Evolutionary conservation across 2,329 filamentous ascomycete genomes (phyloP).

Genomic region (Cladosporium sp.): DNA sequence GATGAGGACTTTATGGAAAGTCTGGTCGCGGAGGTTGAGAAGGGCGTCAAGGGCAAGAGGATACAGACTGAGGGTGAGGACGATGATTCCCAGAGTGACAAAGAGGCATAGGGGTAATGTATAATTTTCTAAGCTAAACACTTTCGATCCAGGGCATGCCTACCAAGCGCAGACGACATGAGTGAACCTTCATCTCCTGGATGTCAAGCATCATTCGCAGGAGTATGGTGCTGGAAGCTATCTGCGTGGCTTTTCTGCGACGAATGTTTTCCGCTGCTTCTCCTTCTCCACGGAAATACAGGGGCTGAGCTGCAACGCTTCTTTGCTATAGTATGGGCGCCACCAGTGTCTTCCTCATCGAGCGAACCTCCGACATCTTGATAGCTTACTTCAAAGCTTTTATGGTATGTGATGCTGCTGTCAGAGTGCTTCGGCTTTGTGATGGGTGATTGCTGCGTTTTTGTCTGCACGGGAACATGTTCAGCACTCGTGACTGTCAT

Average conservation of each 20-base stretch:
- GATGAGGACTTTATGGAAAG: conserved; percentile 75
- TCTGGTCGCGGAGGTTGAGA: conserved; percentile 71
- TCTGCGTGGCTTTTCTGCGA: conserved; percentile 6
- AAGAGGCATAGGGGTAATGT: conserved; percentile 28
- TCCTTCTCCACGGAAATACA: neutral
- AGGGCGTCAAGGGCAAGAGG: conserved; percentile 68
- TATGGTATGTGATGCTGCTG: conserved; percentile 6
- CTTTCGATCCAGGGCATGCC: neutral
- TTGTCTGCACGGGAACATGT: neutral
- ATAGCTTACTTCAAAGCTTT: conserved; percentile 8
- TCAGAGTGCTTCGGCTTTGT: conserved; percentile 1
- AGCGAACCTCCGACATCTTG: conserved; percentile 5
- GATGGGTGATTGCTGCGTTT: neutral
- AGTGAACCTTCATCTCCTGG: neutral
- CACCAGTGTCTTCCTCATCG: neutral
- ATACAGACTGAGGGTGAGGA: conserved; percentile 64
- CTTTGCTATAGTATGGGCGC: neutral
- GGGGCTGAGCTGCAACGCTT: neutral
- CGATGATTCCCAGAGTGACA: conserved; percentile 41
- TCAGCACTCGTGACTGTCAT: neutral
- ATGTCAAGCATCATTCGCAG: neutral
- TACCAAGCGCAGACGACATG: conserved; percentile 1
- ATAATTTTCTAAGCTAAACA: conserved; percentile 1
- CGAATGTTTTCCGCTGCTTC: neutral
- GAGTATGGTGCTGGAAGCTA: neutral